Conservation (phyloP, 441 rosid species). For the Metrosideros polymorpha region DNA sequence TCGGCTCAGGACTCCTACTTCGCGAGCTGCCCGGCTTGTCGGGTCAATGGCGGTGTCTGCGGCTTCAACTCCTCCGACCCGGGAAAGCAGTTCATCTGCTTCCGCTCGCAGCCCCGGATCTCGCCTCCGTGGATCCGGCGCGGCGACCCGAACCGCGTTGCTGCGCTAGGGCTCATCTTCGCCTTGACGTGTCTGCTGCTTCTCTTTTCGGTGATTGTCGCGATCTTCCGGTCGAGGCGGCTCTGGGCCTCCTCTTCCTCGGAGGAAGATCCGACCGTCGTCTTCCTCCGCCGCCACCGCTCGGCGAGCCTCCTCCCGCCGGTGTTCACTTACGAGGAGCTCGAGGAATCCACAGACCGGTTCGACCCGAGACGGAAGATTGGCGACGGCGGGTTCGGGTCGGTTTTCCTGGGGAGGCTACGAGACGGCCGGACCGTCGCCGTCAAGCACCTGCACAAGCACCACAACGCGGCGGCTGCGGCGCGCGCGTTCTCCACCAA, state of each 20-base stretch:
- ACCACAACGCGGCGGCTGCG: constrained; percentile 31
- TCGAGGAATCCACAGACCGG: constrained; percentile 54
- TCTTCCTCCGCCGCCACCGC: constrained; percentile 74
- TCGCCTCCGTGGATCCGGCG: constrained; percentile 26
- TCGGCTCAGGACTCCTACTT: constrained; percentile 58
- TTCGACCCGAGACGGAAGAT: constrained; percentile 77
- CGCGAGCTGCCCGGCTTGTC: constrained; percentile 40
- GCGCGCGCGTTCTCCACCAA: constrained; percentile 52
- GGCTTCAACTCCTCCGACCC: constrained; percentile 71
- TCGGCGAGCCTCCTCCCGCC: constrained; percentile 69
- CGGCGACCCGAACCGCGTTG: constrained; percentile 23
- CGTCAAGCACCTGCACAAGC: constrained; percentile 71
- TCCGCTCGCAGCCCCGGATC: constrained; percentile 20
- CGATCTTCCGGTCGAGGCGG: constrained; percentile 44
- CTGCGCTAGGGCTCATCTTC: constrained; percentile 38
- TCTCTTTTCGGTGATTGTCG: constrained; percentile 28
- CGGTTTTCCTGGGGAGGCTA: constrained; percentile 68
- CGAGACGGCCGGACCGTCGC: constrained; percentile 63
- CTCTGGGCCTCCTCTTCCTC: constrained; percentile 19
- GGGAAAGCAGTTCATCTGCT: constrained; percentile 38
- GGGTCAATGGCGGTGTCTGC: constrained; percentile 39
- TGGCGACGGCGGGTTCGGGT: constrained; percentile 92
- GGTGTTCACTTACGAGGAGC: constrained; percentile 83
- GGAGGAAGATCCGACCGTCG: constrained; percentile 70
- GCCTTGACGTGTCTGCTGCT: constrained; percentile 42